Base-by-base conservation (phyloP, 345 rosid species). In the Aurinia saxatilis region DNA sequence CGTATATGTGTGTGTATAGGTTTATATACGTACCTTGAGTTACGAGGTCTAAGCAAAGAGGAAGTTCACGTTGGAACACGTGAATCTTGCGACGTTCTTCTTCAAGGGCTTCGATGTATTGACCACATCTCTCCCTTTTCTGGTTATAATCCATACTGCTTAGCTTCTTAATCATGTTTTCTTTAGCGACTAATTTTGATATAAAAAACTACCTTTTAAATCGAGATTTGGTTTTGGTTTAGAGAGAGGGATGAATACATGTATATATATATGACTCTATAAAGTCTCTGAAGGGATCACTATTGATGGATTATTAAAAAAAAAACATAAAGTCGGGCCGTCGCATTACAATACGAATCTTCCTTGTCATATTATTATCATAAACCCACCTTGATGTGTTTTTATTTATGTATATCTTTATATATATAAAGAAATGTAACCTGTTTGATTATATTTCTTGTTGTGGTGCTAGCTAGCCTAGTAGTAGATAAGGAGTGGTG, bases 61-160 rank as follows among this genome's bases (percentile, higher is more conserved):
- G 99, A 71, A 93, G 97, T 70, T 93, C 97, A 17, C 97, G 90
- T 50, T 84, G 83, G 63, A 93, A 93, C 36, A 93, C 97, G 52
- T 80, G 88, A 72, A 93, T 87, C 81, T 93, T 93, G 21, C 88
- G 84, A 53, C 79, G 74, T 81, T 93, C 99, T 70, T 85, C 97
- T 72, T 90, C 88, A 8, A 93, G 74, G 13, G 88, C 90, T 15
- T 84, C 81, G 18, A 90, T 77, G 65, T 90, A 82, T 56, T 79
- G 81, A 16, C 77, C 78, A 51, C 85, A 76, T 60, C 80, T 61
- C 77, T 77, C 80, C 73, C 73, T 71, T 73, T 82, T 81, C 59
- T 81, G 78, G 1, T 76, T 42, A 50, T 30, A 82, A 70, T 77
- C 80, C 87, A 82, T 80, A 12, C 57, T 57, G 47, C 53, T 45